Percentiles rank a stretch among this genome's conserved stretches.
phyloP scores from a whole-genome alignment of 345 rosid genomes.

The Eucalyptus decipiens region DNA sequence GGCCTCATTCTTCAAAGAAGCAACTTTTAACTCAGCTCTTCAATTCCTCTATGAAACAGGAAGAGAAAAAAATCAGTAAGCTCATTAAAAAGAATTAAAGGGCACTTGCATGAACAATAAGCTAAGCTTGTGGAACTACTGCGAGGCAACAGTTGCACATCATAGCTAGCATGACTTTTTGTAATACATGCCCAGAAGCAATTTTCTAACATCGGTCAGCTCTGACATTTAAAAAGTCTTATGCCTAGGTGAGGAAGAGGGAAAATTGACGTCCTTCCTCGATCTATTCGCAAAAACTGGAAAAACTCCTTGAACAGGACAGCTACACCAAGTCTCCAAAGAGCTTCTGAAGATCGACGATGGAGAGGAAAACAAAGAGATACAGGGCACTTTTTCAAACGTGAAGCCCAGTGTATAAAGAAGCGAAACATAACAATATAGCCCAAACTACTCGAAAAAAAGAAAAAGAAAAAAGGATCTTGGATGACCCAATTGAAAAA shows the following conservation, averaged over 20 bases:
- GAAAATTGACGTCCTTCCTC: not conserved
- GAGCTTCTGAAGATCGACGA: not conserved
- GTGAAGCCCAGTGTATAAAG: not conserved
- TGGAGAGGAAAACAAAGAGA: not conserved
- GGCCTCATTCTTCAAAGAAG: slow-evolving; percentile 41
- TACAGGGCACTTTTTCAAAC: not conserved
- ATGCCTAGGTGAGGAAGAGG: not conserved
- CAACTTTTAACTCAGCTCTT: not conserved
- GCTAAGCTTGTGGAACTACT: not conserved
- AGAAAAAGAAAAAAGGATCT: not conserved
- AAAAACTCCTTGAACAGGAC: not conserved
- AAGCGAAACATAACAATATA: not conserved
- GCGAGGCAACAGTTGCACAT: not conserved
- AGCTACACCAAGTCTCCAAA: not conserved
- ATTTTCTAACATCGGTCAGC: not conserved
- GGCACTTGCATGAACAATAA: not conserved
- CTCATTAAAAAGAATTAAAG: not conserved
- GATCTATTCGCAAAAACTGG: not conserved
- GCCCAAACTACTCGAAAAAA: not conserved
- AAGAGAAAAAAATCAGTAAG: not conserved
- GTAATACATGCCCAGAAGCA: not conserved
- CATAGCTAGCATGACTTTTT: not conserved
- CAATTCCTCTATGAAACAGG: not conserved
- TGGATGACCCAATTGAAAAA: not conserved
- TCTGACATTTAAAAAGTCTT: not conserved